Evolutionary conservation across 192 early-diverging fungal genomes (phyloP).

Genomic region (Coemansia sp.): DNA sequence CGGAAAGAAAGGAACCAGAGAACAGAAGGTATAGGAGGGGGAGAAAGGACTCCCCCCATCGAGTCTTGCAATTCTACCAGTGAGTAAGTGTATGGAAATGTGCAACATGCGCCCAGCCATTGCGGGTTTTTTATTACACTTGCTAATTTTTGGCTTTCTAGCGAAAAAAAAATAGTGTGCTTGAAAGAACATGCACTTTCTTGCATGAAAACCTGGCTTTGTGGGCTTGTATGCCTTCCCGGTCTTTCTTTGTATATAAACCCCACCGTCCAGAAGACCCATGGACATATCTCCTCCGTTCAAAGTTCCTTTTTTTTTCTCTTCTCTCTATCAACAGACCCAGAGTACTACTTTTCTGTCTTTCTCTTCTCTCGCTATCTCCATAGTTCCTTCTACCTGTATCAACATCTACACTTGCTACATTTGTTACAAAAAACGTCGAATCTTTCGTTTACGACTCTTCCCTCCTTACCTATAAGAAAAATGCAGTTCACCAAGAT

Average conservation of each 20-base stretch:
- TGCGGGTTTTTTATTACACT: background rate
- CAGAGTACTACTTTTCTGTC: conserved; percentile 2
- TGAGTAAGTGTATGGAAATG: too few species aligned
- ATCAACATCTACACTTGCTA: conserved; percentile 4
- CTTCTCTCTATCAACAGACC: background rate
- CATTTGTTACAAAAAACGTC: background rate
- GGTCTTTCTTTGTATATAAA: background rate
- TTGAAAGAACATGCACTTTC: background rate
- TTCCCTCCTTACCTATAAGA: background rate
- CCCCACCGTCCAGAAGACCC: background rate
- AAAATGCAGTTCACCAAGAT: conserved; percentile 58
- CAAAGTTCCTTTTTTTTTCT: background rate
- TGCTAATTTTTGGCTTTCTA: background rate
- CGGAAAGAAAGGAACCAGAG: background rate
- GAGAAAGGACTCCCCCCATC: too few species aligned
- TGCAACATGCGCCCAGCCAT: too few species aligned
- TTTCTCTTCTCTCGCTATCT: background rate
- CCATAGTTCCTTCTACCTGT: background rate
- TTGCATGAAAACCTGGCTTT: background rate
- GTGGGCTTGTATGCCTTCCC: background rate
- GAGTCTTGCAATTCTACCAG: too few species aligned
- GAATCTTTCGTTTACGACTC: background rate
- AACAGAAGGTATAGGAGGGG: background rate
- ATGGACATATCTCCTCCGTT: background rate
- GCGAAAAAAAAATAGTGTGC: background rate